Evolutionary conservation across 139 green algal genomes (phyloP), one percentile per base, ranked within the genome.

Genomic region (Eudorina sp.): DNA sequence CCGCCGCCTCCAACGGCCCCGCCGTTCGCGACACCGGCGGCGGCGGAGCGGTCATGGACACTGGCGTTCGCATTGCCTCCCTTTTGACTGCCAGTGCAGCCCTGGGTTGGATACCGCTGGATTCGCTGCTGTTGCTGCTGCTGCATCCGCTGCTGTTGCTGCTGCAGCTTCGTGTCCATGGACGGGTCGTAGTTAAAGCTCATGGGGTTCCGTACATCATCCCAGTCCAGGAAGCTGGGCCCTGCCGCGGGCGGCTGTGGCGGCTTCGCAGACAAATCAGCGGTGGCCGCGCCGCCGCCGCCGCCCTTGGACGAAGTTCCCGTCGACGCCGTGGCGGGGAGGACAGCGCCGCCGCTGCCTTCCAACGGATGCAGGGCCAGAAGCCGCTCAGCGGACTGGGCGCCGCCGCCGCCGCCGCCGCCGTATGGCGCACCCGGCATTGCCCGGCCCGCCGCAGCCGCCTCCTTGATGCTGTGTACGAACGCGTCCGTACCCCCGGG

Each of bases 131-230:
- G 72, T n/a, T 82, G 74, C 66, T 75, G 31, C 38, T 75, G 66
- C 38, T 75, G 34, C 66, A 16, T 9, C 4, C 4, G 66, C 14
- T 53, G 69, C 69, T 77, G 69, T 0, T 77, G 69, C 19, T 77
- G 69, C 14, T 82, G 38, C 4, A 64, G 46, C 2, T 5, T 27
- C 11, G 79, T 55, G 23, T 72, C 34, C 19, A 84, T 36, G 23
- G 25, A 53, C 14, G 79, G 79, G 40, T 78, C 18, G 66, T 78
- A 78, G 29, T 66, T 77, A 1, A 51, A 31, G 66, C 62, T 79
- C 81, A 87, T 87, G 31, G 60, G 81, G 31, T 87, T 87, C 21
- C 62, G 45, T 3, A 23, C n/a, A 55, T 78, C 43, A 31, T 87
- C 81, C 60, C 58, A 75, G 29, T 43, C 19, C 31, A 74, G 64